Conservation (phyloP, 306 rosid genomes). For the Rubus parviflorus region DNA sequence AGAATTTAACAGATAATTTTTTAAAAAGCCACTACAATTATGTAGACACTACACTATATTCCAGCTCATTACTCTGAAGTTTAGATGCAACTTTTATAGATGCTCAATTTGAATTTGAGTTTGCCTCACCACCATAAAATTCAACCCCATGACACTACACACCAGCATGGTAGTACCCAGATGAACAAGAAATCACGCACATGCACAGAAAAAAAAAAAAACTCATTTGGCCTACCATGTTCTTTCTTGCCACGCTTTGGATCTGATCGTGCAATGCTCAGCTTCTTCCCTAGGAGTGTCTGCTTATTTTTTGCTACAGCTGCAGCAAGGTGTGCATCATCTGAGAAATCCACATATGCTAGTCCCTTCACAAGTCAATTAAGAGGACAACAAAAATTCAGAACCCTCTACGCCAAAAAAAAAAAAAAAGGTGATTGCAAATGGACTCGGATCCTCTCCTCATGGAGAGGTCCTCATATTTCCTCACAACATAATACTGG, state of each 20-base stretch:
- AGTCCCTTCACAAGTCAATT: conserved; percentile 60
- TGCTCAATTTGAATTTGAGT: neutral
- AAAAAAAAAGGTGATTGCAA: neutral
- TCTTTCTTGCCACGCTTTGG: conserved; percentile 68
- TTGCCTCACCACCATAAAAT: neutral
- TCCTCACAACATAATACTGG: too few relatives aligned
- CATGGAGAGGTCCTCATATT: too few relatives aligned
- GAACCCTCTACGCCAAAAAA: neutral
- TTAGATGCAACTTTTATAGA: neutral
- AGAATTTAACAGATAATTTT: too few relatives aligned
- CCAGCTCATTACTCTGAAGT: neutral
- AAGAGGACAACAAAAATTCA: neutral
- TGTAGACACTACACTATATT: neutral
- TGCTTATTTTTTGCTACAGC: conserved; percentile 77
- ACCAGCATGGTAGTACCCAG: neutral
- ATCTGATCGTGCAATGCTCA: conserved; percentile 76
- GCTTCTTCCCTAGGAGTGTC: conserved; percentile 64
- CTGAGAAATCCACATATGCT: conserved; percentile 85
- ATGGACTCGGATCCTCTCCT: neutral
- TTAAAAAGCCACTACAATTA: too few relatives aligned
- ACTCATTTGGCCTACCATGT: conserved; percentile 40
- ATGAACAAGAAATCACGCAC: neutral
- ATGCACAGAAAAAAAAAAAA: conserved; percentile 10
- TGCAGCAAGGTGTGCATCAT: conserved; percentile 69
- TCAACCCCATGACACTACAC: neutral